These are phyloP conservation scores for Fusarium concolor DNA, from an alignment of 2,329 filamentous ascomycete species.

Conservation along the genomic window DNA sequence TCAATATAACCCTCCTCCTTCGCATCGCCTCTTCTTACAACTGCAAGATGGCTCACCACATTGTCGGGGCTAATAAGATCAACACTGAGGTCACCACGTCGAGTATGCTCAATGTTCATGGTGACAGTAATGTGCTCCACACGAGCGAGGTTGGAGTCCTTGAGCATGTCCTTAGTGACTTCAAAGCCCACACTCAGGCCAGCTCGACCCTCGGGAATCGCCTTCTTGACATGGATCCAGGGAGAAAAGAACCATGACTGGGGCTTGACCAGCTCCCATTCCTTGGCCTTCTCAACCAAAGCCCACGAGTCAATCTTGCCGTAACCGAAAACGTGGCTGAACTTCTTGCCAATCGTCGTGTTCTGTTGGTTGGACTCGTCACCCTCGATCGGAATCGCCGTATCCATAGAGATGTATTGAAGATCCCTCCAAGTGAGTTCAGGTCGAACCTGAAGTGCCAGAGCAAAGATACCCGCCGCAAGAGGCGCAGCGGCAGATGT, in stretches of 20 bases:
- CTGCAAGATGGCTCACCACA: conserved; percentile 85
- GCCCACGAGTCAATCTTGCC: conserved; percentile 92
- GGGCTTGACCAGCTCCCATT: conserved; percentile 89
- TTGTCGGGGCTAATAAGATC: conserved; percentile 88
- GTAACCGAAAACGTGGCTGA: conserved; percentile 94
- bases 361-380: conserved; percentile 79
- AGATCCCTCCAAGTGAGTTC: conserved; percentile 94
- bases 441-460: conserved; percentile 85
- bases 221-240: conserved; percentile 89
- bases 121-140: conserved; percentile 96
- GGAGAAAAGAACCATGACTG: conserved; percentile 96
- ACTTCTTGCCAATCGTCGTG: conserved; percentile 84
- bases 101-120: conserved; percentile 92
- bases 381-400: conserved; percentile 83
- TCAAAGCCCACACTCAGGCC: conserved; percentile 85
- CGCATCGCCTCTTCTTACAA: conserved; percentile 76
- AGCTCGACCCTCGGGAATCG: conserved; percentile 84
- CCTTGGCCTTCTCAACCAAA: conserved; percentile 86
- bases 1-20: conserved; percentile 80
- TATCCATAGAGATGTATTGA: conserved; percentile 89
- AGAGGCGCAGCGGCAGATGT: conserved; percentile 96
- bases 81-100: conserved; percentile 90
- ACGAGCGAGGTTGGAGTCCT: conserved; percentile 83
- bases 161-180: conserved; percentile 83
- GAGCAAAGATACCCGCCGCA: conserved; percentile 89